Percentiles rank a stretch among this genome's conserved stretches.
Evolutionary conservation across 179 eudicot genomes (phyloP).

Genomic region (Silene coronaria): DNA sequence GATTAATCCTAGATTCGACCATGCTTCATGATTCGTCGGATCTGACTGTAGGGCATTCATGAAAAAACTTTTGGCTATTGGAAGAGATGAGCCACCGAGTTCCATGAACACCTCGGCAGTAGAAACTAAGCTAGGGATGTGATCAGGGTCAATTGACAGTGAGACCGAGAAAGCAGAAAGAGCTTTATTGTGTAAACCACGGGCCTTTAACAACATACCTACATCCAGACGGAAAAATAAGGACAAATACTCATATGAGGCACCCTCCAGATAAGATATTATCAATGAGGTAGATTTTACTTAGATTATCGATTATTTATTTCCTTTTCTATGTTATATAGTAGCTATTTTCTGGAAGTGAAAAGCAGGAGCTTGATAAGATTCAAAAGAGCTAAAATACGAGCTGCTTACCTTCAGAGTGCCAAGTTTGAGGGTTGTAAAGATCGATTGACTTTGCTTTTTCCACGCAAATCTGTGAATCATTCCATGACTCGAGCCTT

Average conservation of each 20-base stretch:
- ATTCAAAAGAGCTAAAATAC: not conserved
- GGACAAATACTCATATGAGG: no score
- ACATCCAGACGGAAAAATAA: conserved; percentile 6
- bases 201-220: conserved; percentile 58
- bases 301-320: not conserved
- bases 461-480: conserved; percentile 61
- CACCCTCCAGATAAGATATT: not conserved
- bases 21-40: conserved; percentile 63
- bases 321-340: not conserved
- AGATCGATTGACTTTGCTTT: conserved; percentile 49
- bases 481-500: conserved; percentile 54
- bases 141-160: conserved; percentile 61
- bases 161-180: conserved; percentile 52
- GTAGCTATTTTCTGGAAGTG: not conserved
- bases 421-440: conserved; percentile 64
- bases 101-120: conserved; percentile 52
- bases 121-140: conserved; percentile 64
- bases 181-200: conserved; percentile 50
- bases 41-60: conserved; percentile 72
- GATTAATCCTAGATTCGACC: conserved; percentile 70
- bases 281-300: no score
- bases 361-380: not conserved
- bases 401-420: conserved; percentile 49
- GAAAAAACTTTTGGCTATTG: conserved; percentile 65
- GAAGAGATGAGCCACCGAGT: conserved; percentile 37